Evolutionary conservation across 2,329 filamentous ascomycete species (phyloP).

Genomic region (Fusarium guadeloupense): DNA sequence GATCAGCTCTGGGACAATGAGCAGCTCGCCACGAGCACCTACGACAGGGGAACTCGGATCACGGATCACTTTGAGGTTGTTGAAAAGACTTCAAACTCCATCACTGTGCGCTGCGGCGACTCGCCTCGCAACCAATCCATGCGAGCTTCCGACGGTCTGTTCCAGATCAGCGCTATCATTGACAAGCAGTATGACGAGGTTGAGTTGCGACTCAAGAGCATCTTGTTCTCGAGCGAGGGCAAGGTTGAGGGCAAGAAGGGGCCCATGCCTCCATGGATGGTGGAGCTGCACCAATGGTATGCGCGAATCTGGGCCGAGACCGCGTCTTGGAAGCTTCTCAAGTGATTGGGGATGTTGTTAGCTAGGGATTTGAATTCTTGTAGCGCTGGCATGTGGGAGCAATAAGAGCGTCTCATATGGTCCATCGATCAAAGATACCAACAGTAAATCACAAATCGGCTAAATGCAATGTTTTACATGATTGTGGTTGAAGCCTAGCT

Average conservation of each 20-base stretch:
- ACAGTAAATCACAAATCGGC: too few relatives aligned
- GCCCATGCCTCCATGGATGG: constrained; percentile 43
- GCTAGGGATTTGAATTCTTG: too few relatives aligned
- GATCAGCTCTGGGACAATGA: constrained; percentile 68
- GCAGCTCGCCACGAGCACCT: constrained; percentile 64
- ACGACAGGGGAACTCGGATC: constrained; percentile 70
- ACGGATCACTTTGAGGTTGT: constrained; percentile 79
- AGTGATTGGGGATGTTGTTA: constrained; percentile 23
- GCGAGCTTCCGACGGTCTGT: constrained; percentile 70
- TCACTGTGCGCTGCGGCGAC: constrained; percentile 73
- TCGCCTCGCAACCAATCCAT: constrained; percentile 66
- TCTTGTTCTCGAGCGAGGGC: constrained; percentile 62
- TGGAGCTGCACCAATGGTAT: constrained; percentile 53
- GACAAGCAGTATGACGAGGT: constrained; percentile 67
- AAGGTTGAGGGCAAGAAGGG: constrained; percentile 48
- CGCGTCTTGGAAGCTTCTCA: constrained; percentile 50
- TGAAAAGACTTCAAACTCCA: constrained; percentile 66
- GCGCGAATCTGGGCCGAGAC: constrained; percentile 52
- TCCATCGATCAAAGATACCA: too few relatives aligned
- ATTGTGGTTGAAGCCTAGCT: too few relatives aligned
- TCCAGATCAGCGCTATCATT: constrained; percentile 69
- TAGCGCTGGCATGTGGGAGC: too few relatives aligned
- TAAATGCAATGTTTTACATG: too few relatives aligned
- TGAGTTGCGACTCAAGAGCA: constrained; percentile 72
- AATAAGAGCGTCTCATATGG: not conserved